Evolutionary conservation across 2,329 filamentous ascomycete species (phyloP).

Genomic region (Fusarium odoratissimum): DNA sequence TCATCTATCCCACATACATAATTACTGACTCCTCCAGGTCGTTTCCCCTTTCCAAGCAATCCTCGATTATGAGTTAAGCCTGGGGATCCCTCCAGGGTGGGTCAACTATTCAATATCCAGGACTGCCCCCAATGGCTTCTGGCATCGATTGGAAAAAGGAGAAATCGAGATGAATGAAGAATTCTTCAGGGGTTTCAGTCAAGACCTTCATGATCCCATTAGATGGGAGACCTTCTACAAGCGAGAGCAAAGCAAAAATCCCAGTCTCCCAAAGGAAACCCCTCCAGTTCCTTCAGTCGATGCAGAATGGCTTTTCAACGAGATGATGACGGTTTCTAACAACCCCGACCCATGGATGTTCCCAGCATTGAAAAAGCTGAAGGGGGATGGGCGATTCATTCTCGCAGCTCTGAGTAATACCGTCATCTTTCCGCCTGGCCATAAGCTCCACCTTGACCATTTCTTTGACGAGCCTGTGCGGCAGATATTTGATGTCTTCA

Average conservation of each 20-base stretch:
- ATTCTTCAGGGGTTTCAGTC: slow-evolving; percentile 82
- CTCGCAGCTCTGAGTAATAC: slow-evolving; percentile 92
- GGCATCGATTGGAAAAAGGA: slow-evolving; percentile 90
- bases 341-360: slow-evolving; percentile 87
- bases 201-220: slow-evolving; percentile 73
- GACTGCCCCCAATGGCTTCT: slow-evolving; percentile 81
- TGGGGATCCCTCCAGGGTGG: slow-evolving; percentile 86
- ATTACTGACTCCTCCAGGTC: slow-evolving; percentile 66
- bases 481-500: slow-evolving; percentile 83
- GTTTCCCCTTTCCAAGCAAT: slow-evolving; percentile 93
- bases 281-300: slow-evolving; percentile 80
- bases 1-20: neutral
- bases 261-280: slow-evolving; percentile 52
- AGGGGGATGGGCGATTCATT: slow-evolving; percentile 72
- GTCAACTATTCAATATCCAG: slow-evolving; percentile 90
- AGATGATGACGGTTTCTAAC: slow-evolving; percentile 84
- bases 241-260: slow-evolving; percentile 56
- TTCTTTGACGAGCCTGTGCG: slow-evolving; percentile 68
- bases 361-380: slow-evolving; percentile 79
- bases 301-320: slow-evolving; percentile 83
- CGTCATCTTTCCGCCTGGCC: slow-evolving; percentile 81
- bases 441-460: slow-evolving; percentile 70
- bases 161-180: slow-evolving; percentile 77
- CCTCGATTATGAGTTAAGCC: slow-evolving; percentile 83
- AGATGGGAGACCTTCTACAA: slow-evolving; percentile 77